Conservation (phyloP, 345 rosid species). For the Populus nigra region DNA sequence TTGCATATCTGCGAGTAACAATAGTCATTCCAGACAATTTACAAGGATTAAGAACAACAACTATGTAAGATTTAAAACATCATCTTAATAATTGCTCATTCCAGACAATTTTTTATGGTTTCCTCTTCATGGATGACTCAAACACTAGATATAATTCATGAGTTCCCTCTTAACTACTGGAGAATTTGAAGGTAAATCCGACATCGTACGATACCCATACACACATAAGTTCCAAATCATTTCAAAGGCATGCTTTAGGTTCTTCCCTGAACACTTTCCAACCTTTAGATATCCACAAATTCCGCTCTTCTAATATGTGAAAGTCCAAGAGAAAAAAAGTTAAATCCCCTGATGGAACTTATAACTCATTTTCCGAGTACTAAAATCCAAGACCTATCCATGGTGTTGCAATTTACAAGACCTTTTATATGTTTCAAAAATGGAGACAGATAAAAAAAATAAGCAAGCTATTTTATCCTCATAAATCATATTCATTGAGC, state of each 20-base stretch:
- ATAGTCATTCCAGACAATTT: neutral
- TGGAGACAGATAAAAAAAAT: too few species aligned
- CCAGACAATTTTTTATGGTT: neutral
- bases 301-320: neutral
- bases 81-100: neutral
- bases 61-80: neutral
- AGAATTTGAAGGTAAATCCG: neutral
- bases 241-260: neutral
- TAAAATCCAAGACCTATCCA: too few species aligned
- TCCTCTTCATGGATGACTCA: neutral
- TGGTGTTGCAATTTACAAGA: too few species aligned
- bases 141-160: neutral
- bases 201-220: neutral
- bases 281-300: neutral
- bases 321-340: too few species aligned
- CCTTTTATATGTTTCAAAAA: too few species aligned
- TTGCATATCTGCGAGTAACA: constrained; percentile 63
- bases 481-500: too few species aligned
- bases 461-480: too few species aligned
- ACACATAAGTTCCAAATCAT: neutral
- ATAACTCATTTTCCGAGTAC: too few species aligned
- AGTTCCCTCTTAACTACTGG: neutral
- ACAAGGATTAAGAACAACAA: neutral
- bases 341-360: too few species aligned
- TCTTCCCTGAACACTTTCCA: neutral